Percentiles rank a stretch among this genome's conserved stretches.
Evolutionary conservation across 2,329 filamentous ascomycete genomes (phyloP).

Genomic region (Sporothrix variecibatus): DNA sequence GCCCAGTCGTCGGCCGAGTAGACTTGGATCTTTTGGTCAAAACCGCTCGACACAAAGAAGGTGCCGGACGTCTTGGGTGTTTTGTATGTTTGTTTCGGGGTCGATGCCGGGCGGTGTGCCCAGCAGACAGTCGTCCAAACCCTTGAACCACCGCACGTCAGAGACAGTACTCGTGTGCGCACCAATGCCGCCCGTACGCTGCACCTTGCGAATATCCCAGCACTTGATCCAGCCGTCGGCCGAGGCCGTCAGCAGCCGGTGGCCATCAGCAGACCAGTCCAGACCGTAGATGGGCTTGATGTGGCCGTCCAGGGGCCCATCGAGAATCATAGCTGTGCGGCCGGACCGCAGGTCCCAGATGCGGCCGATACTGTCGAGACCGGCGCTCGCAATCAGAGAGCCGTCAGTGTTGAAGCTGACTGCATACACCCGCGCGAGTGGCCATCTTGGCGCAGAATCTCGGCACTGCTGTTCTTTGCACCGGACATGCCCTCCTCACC

Average conservation of each 20-base stretch:
- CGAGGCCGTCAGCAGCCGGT: slow-evolving; percentile 89
- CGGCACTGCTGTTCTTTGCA: not conserved
- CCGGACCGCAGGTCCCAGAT: slow-evolving; percentile 95
- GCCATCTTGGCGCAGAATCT: slow-evolving; percentile 82
- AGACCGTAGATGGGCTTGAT: slow-evolving; percentile 92
- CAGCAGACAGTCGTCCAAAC: slow-evolving; percentile 70
- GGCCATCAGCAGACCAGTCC: slow-evolving; percentile 89
- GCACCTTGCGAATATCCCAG: slow-evolving; percentile 93
- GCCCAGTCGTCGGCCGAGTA: slow-evolving; percentile 98
- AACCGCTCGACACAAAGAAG: slow-evolving; percentile 87
- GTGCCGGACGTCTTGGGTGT: slow-evolving; percentile 84
- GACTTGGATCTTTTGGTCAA: slow-evolving; percentile 93
- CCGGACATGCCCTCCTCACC: slow-evolving; percentile 54
- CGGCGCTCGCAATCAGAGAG: slow-evolving; percentile 86
- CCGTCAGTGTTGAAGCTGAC: slow-evolving; percentile 90
- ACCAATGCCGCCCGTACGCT: slow-evolving; percentile 79
- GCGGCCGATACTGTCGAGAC: slow-evolving; percentile 88
- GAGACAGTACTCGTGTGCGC: slow-evolving; percentile 91
- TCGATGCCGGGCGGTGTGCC: slow-evolving; percentile 62
- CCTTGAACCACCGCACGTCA: slow-evolving; percentile 92
- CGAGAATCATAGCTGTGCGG: slow-evolving; percentile 91
- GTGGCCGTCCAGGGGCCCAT: slow-evolving; percentile 76
- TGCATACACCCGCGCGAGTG: slow-evolving; percentile 93
- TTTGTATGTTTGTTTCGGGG: slow-evolving; percentile 60
- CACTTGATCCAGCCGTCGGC: slow-evolving; percentile 96